These are phyloP conservation scores for Cucumis melo DNA, from an alignment of 306 rosid genomes.

Conservation along the genomic window DNA sequence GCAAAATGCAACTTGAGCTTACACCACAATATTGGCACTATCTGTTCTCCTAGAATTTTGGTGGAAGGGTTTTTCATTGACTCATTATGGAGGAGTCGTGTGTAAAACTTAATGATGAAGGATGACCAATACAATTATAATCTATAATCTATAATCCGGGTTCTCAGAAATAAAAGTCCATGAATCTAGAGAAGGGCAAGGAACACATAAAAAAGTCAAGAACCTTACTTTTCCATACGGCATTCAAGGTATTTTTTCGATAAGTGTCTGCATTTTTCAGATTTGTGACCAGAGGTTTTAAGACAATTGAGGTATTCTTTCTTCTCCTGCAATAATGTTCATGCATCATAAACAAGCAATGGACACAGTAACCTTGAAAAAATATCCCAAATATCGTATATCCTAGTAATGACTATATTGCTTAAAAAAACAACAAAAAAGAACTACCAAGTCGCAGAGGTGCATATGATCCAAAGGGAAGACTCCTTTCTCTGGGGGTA, in stretches of 20 bases:
- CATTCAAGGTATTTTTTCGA: constrained; percentile 73
- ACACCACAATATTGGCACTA: neutral
- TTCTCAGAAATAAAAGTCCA: neutral
- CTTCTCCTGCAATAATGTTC: constrained; percentile 57
- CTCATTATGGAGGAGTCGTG: neutral
- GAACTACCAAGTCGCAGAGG: constrained; percentile 68
- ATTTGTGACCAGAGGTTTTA: constrained; percentile 50
- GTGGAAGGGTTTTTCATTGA: neutral
- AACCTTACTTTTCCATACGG: constrained; percentile 83
- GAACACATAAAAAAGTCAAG: neutral
- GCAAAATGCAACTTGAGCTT: neutral
- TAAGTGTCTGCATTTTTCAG: constrained; percentile 69
- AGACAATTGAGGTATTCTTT: constrained; percentile 68
- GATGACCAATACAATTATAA: neutral
- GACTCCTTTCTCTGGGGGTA: constrained; percentile 95
- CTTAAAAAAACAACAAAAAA: neutral
- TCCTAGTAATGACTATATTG: neutral
- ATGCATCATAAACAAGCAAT: neutral
- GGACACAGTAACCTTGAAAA: neutral
- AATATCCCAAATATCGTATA: neutral
- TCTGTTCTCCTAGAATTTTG: neutral
- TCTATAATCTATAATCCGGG: neutral
- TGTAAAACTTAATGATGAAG: neutral
- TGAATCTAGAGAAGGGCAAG: neutral
- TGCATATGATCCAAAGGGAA: constrained; percentile 94